A percentile compares a stretch with the other conserved stretches of the same genome.
Conservation (phyloP, 805 yeast genomes). For the Pichia scutulata region DNA sequence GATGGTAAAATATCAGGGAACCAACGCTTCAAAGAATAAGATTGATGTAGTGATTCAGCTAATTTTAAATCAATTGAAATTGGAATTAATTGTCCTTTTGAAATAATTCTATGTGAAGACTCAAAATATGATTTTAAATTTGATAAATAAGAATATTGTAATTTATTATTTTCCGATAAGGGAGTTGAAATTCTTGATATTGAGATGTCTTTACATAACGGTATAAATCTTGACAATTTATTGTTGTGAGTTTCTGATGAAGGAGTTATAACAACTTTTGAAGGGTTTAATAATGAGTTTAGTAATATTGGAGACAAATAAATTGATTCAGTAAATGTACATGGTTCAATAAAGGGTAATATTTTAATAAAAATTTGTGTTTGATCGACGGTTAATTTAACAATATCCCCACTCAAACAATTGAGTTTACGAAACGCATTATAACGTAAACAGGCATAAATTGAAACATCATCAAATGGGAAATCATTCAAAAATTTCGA, state of each 20-base stretch:
- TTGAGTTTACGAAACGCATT: constrained; percentile 50
- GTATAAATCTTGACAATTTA: constrained; percentile 25
- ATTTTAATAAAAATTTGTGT: constrained; percentile 32
- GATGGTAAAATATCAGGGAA: constrained; percentile 40
- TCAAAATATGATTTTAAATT: constrained; percentile 60
- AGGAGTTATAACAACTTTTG: constrained; percentile 6
- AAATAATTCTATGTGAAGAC: constrained; percentile 46
- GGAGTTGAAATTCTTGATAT: constrained; percentile 66
- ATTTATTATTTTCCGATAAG: constrained; percentile 52
- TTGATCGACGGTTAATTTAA: constrained; percentile 20
- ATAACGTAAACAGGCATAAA: constrained; percentile 40
- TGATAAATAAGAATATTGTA: constrained; percentile 52
- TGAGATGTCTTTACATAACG: constrained; percentile 53
- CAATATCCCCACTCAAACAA: constrained; percentile 62
- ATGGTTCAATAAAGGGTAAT: constrained; percentile 61
- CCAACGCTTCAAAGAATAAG: constrained; percentile 20
- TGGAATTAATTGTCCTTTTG: constrained; percentile 64
- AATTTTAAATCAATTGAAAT: constrained; percentile 65
- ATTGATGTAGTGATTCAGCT: constrained; percentile 47
- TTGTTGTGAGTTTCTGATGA: background rate
- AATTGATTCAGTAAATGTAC: constrained; percentile 31
- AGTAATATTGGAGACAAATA: constrained; percentile 59
- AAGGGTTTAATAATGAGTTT: constrained; percentile 32
- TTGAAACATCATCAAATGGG: constrained; percentile 37
- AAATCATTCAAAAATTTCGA: constrained; percentile 13